These are phyloP conservation scores for Lentinula raphanica DNA, from an alignment of 768 basidiomycete genomes.

Conservation along the genomic window DNA sequence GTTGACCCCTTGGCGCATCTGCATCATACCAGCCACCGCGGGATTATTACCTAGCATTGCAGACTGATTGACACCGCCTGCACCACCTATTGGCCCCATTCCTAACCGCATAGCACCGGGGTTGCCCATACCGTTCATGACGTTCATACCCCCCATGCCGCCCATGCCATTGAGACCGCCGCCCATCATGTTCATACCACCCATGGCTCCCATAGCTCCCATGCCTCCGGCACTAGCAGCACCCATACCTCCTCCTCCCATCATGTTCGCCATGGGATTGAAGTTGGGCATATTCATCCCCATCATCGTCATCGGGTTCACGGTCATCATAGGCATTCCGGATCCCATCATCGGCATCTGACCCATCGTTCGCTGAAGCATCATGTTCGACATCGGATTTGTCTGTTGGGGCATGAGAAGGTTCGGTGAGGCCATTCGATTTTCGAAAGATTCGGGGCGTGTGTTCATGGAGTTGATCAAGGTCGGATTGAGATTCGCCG, in stretches of 20 bases:
- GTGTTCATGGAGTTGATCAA: constrained; percentile 11
- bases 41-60: constrained; percentile 11
- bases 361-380: constrained; percentile 48
- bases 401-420: constrained; percentile 30
- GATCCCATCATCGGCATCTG: constrained; percentile 39
- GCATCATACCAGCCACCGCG: constrained; percentile 5
- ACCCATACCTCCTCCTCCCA: constrained; percentile 13
- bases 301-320: constrained; percentile 48
- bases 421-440: constrained; percentile 27
- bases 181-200: constrained; percentile 26
- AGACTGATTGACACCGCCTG: constrained; percentile 13
- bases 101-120: constrained; percentile 32
- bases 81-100: constrained; percentile 26
- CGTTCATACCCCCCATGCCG: constrained; percentile 15
- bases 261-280: constrained; percentile 30
- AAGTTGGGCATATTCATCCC: constrained; percentile 37
- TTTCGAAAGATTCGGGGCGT: constrained; percentile 27
- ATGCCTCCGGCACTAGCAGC: constrained; percentile 7
- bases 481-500: constrained; percentile 18
- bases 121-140: constrained; percentile 30
- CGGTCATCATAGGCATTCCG: constrained; percentile 32
- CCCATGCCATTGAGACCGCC: constrained; percentile 15
- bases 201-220: constrained; percentile 19
- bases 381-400: constrained; percentile 35
- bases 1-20: constrained; percentile 18